Evolutionary conservation across 441 rosid species (phyloP).

Genomic region (Erodium chrysanthum): DNA sequence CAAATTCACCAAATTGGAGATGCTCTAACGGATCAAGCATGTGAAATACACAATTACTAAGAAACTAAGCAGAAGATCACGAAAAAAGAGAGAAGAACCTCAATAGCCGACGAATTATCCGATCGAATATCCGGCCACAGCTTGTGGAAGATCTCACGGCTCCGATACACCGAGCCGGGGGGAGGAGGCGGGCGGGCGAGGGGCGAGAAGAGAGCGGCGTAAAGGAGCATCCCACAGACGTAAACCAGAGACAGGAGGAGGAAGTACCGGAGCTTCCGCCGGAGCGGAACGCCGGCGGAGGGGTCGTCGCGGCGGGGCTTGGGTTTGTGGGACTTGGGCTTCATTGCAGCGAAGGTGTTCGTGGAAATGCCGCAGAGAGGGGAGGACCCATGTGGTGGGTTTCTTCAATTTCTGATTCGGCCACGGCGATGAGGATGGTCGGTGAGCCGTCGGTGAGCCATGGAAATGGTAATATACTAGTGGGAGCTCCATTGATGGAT

Average conservation of each 20-base stretch:
- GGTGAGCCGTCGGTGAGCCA: too few relatives aligned
- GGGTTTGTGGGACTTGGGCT: slow-evolving; percentile 10
- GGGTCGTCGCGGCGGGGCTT: slow-evolving; percentile 32
- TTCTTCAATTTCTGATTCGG: too few relatives aligned
- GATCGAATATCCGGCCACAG: slow-evolving; percentile 56
- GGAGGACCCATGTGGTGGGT: too few relatives aligned
- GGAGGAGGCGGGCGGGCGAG: slow-evolving; percentile 32
- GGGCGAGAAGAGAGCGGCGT: slow-evolving; percentile 70
- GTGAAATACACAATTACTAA: not conserved
- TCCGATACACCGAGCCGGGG: slow-evolving; percentile 73
- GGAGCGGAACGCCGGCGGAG: slow-evolving; percentile 34
- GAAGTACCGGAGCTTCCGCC: slow-evolving; percentile 52
- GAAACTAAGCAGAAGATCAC: not conserved
- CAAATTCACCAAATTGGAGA: too few relatives aligned
- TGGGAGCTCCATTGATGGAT: too few relatives aligned
- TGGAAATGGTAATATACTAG: too few relatives aligned
- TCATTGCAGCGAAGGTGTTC: not conserved
- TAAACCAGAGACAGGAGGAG: slow-evolving; percentile 32
- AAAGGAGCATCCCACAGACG: slow-evolving; percentile 45
- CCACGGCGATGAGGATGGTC: too few relatives aligned
- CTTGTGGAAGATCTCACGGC: slow-evolving; percentile 54
- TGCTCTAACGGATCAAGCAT: not conserved
- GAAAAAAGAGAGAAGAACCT: slow-evolving; percentile 31
- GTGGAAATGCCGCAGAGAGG: not conserved
- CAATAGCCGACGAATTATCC: slow-evolving; percentile 55